Percentiles rank a stretch among this genome's conserved stretches.
These are phyloP conservation scores for Citeromyces hawaiiensis DNA, from an alignment of 1,139 yeast species.

Conservation along the genomic window DNA sequence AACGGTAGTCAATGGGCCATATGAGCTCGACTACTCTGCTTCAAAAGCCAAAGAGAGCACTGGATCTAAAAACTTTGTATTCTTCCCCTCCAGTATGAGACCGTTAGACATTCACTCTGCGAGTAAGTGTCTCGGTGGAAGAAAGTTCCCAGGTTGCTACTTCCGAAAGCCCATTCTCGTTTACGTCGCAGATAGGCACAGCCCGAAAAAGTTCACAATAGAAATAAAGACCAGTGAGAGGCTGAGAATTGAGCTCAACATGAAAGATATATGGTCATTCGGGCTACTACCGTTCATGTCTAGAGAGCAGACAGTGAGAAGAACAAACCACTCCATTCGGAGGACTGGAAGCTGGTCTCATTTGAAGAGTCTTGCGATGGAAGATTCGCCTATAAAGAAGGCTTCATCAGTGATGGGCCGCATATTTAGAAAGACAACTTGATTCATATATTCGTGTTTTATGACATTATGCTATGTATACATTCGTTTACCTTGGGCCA, in stretches of 20 bases:
- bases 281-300: constrained; percentile 11
- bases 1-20: constrained; percentile 27
- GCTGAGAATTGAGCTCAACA: constrained; percentile 10
- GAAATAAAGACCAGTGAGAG: constrained; percentile 8
- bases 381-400: constrained; percentile 3
- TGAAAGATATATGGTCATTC: constrained; percentile 13
- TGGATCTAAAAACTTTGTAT: not conserved
- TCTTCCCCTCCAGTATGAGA: constrained; percentile 1
- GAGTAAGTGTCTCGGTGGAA: not conserved
- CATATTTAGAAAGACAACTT: constrained; percentile 6
- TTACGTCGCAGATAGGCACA: not conserved
- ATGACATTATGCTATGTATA: constrained; percentile 3
- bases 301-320: not conserved
- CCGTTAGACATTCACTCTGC: constrained; percentile 1
- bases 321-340: not conserved
- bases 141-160: not conserved
- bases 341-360: not conserved
- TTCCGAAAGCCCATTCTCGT: not conserved
- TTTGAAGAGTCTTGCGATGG: not conserved
- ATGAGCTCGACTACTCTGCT: constrained; percentile 20
- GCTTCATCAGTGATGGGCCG: constrained; percentile 7
- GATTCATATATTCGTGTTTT: constrained; percentile 4
- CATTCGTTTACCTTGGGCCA: constrained; percentile 3
- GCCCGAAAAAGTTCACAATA: constrained; percentile 1
- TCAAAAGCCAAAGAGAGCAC: constrained; percentile 11